Percentiles rank a stretch among this genome's conserved stretches.
phyloP scores from a whole-genome alignment of 345 rosid genomes.

The Eucalyptus victrix region DNA sequence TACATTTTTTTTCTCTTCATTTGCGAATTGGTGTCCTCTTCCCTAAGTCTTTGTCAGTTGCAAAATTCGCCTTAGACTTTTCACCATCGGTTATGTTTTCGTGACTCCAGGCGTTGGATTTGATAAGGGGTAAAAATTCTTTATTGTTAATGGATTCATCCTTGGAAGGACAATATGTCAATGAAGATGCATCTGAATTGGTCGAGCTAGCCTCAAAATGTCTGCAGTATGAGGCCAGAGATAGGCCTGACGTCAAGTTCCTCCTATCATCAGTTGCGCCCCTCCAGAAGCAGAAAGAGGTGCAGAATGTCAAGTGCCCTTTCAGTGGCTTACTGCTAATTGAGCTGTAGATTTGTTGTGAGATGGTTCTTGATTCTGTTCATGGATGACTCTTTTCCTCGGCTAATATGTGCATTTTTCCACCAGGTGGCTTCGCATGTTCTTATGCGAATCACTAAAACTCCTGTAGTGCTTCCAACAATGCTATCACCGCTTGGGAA shows the following conservation, averaged over 20 bases:
- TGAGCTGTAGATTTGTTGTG: not conserved
- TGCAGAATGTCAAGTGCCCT: not conserved
- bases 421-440: constrained; percentile 51
- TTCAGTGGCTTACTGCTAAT: not conserved
- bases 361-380: not conserved
- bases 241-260: constrained; percentile 51
- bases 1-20: not conserved
- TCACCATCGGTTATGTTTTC: not conserved
- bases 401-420: not conserved
- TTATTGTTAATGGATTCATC: constrained; percentile 58
- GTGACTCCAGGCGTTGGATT: constrained; percentile 42
- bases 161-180: constrained; percentile 59
- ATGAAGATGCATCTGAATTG: constrained; percentile 46
- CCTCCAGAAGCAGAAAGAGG: constrained; percentile 64
- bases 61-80: not conserved
- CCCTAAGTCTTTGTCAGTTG: not conserved
- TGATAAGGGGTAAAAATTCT: constrained; percentile 53
- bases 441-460: constrained; percentile 49
- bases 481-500: constrained; percentile 57
- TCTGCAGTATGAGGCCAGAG: constrained; percentile 63
- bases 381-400: not conserved
- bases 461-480: constrained; percentile 38
- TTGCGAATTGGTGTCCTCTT: not conserved
- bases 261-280: constrained; percentile 43
- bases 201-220: constrained; percentile 64